Base-by-base conservation (phyloP, 176 grass and related monocot species). In the Pontederia crassipes region DNA sequence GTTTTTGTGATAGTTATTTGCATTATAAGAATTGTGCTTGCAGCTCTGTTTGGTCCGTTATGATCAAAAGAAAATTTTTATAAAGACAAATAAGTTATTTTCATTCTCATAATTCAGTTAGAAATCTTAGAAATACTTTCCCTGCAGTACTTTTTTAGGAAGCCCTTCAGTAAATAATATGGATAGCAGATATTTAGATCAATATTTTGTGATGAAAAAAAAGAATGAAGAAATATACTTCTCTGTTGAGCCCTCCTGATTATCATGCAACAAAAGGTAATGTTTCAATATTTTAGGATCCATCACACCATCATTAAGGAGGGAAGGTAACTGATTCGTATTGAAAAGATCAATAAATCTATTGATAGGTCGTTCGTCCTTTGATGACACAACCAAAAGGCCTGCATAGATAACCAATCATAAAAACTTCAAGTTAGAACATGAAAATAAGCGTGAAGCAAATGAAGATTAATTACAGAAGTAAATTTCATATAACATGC, bases 201-300 rank as follows among this genome's bases (percentile, higher is more conserved):
- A 24, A 28, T 29, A 24, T 59, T 8, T 16, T 29, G 8, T 48
- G 32, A 46, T 61, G 46, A 51, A 32, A 66, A 45, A 14, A 57
- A 70, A 6, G 12, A 74, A 62, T 69, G 26, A 62, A 54, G 65
- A 86, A 65, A 46, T 74, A 48, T 92, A 98, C 93, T 75, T 98
- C 48, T 98, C 93, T 76, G 81, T 74, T 69, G 93, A 69, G 49
- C 93, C 85, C 47, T 98, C 88, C 92, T 92, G 84, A 60, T 83
- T 86, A 70, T 98, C 93, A 79, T 98, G 93, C 68, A 98, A 82
- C 58, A 98, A 68, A 49, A 98, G 73, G 72, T 92, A 89, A 80
- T 92, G 88, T 65, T 98, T 98, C 74, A 92, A 77, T 83, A 98
- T 79, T 54, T 98, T 89, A n/a, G 84, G 93, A 76, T 89, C 93